Conservation (phyloP, 257 asterid genomes). For the Echites panduratus region DNA sequence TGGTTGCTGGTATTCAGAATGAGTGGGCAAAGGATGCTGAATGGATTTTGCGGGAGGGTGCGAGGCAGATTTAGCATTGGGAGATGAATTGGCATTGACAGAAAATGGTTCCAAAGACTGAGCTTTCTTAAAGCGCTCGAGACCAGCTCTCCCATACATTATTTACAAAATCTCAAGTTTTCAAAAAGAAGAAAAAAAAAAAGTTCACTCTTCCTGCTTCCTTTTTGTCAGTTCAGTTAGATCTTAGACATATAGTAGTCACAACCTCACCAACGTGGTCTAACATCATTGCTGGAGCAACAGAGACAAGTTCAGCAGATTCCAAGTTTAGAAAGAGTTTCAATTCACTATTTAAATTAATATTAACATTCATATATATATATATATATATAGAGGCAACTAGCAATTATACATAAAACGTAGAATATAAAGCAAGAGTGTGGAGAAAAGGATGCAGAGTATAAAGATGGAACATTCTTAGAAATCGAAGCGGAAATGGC, state of each 20-base stretch:
- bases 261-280: not conserved
- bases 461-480: not conserved
- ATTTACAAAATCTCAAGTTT: not conserved
- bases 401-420: not conserved
- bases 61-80: slow-evolving; percentile 31
- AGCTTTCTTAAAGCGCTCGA: slow-evolving; percentile 93
- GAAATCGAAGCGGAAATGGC: not conserved
- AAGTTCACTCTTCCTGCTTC: too few species aligned
- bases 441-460: not conserved
- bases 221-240: not conserved
- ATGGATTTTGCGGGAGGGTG: slow-evolving; percentile 23
- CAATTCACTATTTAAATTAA: not conserved
- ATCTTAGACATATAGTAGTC: not conserved
- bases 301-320: too few species aligned
- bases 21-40: slow-evolving; percentile 25
- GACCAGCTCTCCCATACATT: slow-evolving; percentile 90
- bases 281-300: not conserved
- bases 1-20: slow-evolving; percentile 32
- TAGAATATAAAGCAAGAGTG: not conserved
- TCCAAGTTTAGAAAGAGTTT: not conserved
- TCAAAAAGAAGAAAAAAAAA: not conserved
- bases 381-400: too few species aligned
- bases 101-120: slow-evolving; percentile 78
- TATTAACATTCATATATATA: too few species aligned
- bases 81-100: slow-evolving; percentile 44